phyloP scores from a whole-genome alignment of 495 filamentous ascomycete species.

The Penicillium parvum region DNA sequence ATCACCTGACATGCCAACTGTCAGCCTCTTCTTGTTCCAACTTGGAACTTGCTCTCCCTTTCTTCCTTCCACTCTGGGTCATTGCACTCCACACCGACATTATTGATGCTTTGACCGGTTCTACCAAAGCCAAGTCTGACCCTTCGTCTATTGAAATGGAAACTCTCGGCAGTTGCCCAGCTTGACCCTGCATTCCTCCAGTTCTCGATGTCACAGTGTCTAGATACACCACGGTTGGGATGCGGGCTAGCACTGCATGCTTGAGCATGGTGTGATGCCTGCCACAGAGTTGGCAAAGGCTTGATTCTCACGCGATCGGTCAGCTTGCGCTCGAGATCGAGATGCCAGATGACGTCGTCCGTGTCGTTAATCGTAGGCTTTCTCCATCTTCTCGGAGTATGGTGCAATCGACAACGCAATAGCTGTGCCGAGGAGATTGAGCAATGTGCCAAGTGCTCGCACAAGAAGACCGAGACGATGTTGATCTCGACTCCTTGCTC shows the following conservation, averaged over 20 bases:
- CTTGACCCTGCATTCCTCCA: conserved; percentile 9
- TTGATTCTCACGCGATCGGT: conserved; percentile 18
- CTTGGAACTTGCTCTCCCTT: conserved; percentile 1
- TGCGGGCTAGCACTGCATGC: conserved; percentile 1
- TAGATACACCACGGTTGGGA: not conserved
- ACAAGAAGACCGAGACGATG: no score
- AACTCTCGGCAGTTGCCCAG: not conserved
- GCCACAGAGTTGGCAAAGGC: conserved; percentile 22
- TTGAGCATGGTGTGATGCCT: conserved; percentile 2
- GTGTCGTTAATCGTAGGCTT: not conserved
- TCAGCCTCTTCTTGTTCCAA: not conserved
- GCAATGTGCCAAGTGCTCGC: no score
- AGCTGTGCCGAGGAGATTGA: not conserved
- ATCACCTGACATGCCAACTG: conserved; percentile 21
- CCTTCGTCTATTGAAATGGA: not conserved
- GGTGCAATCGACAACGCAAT: not conserved
- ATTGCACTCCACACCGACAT: conserved; percentile 8
- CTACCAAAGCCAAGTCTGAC: conserved; percentile 1
- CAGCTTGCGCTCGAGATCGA: conserved; percentile 4
- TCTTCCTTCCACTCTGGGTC: not conserved
- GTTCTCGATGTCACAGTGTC: no score
- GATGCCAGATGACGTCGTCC: conserved; percentile 16
- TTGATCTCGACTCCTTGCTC: no score
- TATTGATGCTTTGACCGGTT: not conserved
- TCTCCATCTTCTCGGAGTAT: not conserved